These are phyloP conservation scores for Cordyceps javanica DNA, from an alignment of 2,329 filamentous ascomycete genomes.

Conservation along the genomic window DNA sequence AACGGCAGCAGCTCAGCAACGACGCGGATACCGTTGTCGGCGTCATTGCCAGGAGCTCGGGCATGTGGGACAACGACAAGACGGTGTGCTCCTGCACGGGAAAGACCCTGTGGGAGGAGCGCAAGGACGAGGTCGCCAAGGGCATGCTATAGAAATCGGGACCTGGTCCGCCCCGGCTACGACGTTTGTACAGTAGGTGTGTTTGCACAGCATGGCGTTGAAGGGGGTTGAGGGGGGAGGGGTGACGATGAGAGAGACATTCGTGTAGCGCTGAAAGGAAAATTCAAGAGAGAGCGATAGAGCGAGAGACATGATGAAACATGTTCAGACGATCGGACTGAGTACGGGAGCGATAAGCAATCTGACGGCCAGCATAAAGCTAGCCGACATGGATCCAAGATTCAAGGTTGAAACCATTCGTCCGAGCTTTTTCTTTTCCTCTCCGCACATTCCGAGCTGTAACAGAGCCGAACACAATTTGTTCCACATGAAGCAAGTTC, in stretches of 20 bases:
- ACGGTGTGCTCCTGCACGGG: constrained; percentile 96
- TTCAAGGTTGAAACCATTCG: background rate
- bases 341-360: background rate
- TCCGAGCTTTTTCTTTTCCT: background rate
- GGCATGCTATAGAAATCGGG: constrained; percentile 67
- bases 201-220: background rate
- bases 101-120: constrained; percentile 97
- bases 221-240: background rate
- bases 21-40: constrained; percentile 83
- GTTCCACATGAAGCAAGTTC: background rate
- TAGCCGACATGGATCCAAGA: background rate
- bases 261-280: background rate
- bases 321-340: background rate
- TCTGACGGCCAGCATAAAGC: background rate
- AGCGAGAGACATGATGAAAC: background rate
- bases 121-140: constrained; percentile 79
- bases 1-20: constrained; percentile 55
- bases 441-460: background rate
- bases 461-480: background rate
- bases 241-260: background rate
- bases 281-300: no score
- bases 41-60: constrained; percentile 89
- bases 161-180: no score
- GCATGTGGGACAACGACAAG: constrained; percentile 99
- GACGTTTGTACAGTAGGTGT: background rate